phyloP scores from a whole-genome alignment of 495 filamentous ascomycete genomes.

The Trichoderma parareesei region DNA sequence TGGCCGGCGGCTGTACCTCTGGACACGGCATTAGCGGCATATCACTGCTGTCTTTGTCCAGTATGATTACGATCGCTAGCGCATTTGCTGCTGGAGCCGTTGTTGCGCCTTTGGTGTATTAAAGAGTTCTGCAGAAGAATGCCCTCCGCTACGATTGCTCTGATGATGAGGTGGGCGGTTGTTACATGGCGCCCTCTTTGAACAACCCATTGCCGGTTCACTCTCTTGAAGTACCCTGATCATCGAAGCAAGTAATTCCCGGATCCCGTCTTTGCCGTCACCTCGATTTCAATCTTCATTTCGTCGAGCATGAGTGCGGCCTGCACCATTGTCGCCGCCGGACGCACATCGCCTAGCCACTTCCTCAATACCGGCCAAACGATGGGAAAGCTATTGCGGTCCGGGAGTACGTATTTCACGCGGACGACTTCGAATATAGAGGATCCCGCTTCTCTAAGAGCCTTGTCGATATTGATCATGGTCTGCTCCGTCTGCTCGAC shows the following conservation, averaged over 20 bases:
- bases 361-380: slow-evolving; percentile 28
- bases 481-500: slow-evolving; percentile 28
- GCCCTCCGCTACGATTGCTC: neutral
- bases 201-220: too few relatives aligned
- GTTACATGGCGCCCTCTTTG: too few relatives aligned
- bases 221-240: too few relatives aligned
- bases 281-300: slow-evolving; percentile 37
- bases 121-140: neutral
- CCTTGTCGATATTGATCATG: slow-evolving; percentile 26
- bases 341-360: slow-evolving; percentile 29
- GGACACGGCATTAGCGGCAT: slow-evolving; percentile 54
- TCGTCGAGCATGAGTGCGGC: slow-evolving; percentile 31
- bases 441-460: slow-evolving; percentile 25
- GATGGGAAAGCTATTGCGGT: slow-evolving; percentile 24
- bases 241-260: neutral
- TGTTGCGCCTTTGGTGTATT: slow-evolving; percentile 13
- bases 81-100: slow-evolving; percentile 40
- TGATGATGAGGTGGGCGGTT: neutral
- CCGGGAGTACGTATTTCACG: slow-evolving; percentile 31
- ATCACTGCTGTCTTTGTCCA: slow-evolving; percentile 39
- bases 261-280: slow-evolving; percentile 24
- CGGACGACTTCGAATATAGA: slow-evolving; percentile 28
- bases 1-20: slow-evolving; percentile 51
- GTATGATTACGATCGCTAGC: slow-evolving; percentile 41
- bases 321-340: slow-evolving; percentile 35